Conservation (phyloP, 2,329 filamentous ascomycete species). For the Cladosporium sphaerospermum region DNA sequence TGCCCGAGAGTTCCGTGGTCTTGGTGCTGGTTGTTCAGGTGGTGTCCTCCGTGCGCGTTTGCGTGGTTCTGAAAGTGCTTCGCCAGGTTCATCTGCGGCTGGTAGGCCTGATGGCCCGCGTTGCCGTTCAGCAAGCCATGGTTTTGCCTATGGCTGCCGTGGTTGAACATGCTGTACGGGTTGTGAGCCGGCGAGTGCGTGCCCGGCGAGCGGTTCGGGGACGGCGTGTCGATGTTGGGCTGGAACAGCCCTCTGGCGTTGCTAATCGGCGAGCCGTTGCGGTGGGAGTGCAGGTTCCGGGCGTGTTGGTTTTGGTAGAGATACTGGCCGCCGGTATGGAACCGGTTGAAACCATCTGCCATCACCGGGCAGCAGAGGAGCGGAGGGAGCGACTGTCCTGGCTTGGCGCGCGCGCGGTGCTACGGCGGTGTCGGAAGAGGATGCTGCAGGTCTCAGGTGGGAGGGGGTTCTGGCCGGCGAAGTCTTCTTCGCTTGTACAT, state of each 20-base stretch:
- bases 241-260: slow-evolving; percentile 35
- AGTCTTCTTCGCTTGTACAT: slow-evolving; percentile 46
- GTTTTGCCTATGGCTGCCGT: slow-evolving; percentile 60
- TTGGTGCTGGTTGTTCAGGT: slow-evolving; percentile 39
- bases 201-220: slow-evolving; percentile 53
- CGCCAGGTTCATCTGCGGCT: slow-evolving; percentile 54
- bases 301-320: slow-evolving; percentile 50
- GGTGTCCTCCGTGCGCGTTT: slow-evolving; percentile 37
- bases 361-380: slow-evolving; percentile 46
- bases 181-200: slow-evolving; percentile 45
- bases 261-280: slow-evolving; percentile 42
- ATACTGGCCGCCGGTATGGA: slow-evolving; percentile 56
- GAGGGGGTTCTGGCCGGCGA: slow-evolving; percentile 39
- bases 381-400: slow-evolving; percentile 10
- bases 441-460: slow-evolving; percentile 33
- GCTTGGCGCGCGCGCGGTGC: slow-evolving; percentile 10
- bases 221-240: slow-evolving; percentile 46
- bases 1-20: slow-evolving; percentile 47
- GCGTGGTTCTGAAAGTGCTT: slow-evolving; percentile 63
- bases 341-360: slow-evolving; percentile 62
- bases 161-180: slow-evolving; percentile 67
- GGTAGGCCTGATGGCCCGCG: slow-evolving; percentile 51
- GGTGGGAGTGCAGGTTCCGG: slow-evolving; percentile 39
- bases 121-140: slow-evolving; percentile 71
- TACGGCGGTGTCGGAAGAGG: slow-evolving; percentile 17